Conservation (phyloP, 2,329 filamentous ascomycete genomes). For the Venturiaceae sp. region DNA sequence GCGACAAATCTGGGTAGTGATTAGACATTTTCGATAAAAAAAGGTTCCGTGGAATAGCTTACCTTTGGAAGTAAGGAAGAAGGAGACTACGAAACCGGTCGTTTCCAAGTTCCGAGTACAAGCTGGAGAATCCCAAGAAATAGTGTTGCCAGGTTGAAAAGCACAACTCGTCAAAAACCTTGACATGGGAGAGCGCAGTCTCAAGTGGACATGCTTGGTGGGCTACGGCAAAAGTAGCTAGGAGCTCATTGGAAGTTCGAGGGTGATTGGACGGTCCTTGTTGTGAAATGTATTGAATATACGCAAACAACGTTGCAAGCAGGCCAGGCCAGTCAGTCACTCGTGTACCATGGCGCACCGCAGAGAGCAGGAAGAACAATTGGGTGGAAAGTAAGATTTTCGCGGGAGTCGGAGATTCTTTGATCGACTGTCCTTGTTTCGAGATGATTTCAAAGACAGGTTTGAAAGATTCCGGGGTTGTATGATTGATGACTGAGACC, state of each 20-base stretch:
- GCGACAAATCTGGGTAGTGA: neutral
- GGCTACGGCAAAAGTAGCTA: conserved; percentile 48
- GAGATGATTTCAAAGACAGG: conserved; percentile 54
- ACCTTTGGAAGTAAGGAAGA: conserved; percentile 65
- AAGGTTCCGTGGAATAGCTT: neutral
- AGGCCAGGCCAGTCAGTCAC: conserved; percentile 62
- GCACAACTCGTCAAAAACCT: conserved; percentile 54
- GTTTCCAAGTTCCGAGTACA: conserved; percentile 63
- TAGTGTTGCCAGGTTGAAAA: conserved; percentile 56
- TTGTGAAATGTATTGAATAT: conserved; percentile 17
- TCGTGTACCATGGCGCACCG: conserved; percentile 72
- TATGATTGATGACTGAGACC: conserved; percentile 75
- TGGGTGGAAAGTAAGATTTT: conserved; percentile 13
- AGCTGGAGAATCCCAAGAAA: conserved; percentile 80
- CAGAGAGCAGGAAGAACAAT: conserved; percentile 60
- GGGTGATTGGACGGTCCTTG: conserved; percentile 3
- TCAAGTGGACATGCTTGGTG: conserved; percentile 74
- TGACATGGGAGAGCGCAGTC: conserved; percentile 60
- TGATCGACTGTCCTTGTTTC: conserved; percentile 10
- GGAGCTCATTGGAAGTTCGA: conserved; percentile 35
- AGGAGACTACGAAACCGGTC: conserved; percentile 72
- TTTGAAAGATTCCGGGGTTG: conserved; percentile 61
- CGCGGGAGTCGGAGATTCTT: neutral
- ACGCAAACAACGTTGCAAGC: conserved; percentile 32
- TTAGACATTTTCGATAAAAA: neutral